Base-by-base conservation (phyloP, 306 rosid genomes). In the Cucurbita maxima region DNA sequence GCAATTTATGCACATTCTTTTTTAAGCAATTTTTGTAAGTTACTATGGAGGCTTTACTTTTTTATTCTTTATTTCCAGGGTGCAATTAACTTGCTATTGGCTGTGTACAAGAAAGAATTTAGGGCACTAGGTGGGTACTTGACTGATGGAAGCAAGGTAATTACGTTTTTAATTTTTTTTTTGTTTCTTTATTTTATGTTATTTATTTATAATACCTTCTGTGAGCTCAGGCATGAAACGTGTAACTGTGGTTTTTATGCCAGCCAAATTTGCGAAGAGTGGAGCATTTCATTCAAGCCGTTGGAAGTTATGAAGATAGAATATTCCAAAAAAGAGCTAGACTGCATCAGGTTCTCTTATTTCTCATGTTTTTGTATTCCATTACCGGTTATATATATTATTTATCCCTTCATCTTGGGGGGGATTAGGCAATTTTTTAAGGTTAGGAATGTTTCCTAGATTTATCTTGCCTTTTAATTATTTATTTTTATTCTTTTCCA, bases 321-420 rank as follows among this genome's bases (percentile, higher is more conserved):
- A 95, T 95, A 74, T 95, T 95, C 79, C 96, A 88, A 81, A 95
- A 91, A 86, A 88, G 99, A 81, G 91, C 89, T 56, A 85, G 91
- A 52, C 47, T 89, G 79, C 90, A 95, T 78, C 96, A 88, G 99
- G 99, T 95, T 55, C 78, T 75, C 67, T 75, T 14, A n/a, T 66
- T 54, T 37, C 18, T 71, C 20, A 34, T 37, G 19, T 66, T 68
- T 10, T 22, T 0, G 2, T 19, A 71, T 57, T 73, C 68, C 12
- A 1, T 60, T 62, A 14, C 25, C 11, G 40, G 76, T 56, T 74
- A 40, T 58, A 22, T 22, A 45, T 58, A 43, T 57, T 12, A 34
- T 74, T 59, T 57, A 14, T 68, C 73, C n/a, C 53, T 41, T 43
- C n/a, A 43, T 43, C 36, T 64, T 64, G 8, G 22, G 14, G 22